Conservation (phyloP, 352 stramenopile genomes). For the Poterioochromonas sp. region DNA sequence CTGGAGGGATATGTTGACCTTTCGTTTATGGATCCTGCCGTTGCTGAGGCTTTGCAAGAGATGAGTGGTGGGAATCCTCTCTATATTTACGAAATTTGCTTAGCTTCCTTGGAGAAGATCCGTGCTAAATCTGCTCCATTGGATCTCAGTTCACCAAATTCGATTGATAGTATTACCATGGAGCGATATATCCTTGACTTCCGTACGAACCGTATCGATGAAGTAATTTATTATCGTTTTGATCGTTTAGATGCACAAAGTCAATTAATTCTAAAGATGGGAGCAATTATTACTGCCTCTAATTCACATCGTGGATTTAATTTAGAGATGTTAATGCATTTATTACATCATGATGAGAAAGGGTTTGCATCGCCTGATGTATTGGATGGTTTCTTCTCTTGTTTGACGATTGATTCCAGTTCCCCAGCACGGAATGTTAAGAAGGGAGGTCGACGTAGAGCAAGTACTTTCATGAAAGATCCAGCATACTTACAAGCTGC, state of each 20-base stretch:
- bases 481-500: too few relatives aligned
- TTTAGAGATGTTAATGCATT: not conserved
- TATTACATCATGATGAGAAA: not conserved
- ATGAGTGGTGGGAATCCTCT: conserved; percentile 24
- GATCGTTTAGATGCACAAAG: not conserved
- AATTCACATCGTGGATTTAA: not conserved
- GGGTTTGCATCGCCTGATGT: not conserved
- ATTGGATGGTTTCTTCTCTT: too few relatives aligned
- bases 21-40: not conserved
- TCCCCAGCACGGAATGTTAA: not conserved
- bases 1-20: too few relatives aligned
- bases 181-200: not conserved
- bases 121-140: not conserved
- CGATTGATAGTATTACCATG: not conserved
- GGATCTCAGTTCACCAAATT: not conserved
- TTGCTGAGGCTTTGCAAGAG: not conserved
- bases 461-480: too few relatives aligned
- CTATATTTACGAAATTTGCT: not conserved
- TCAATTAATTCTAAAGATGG: conserved; percentile 23
- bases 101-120: not conserved
- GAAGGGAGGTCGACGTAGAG: too few relatives aligned
- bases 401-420: too few relatives aligned
- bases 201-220: conserved; percentile 13
- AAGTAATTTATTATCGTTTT: conserved; percentile 23
- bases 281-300: not conserved